Percentiles rank a stretch among this genome's conserved stretches.
These are phyloP conservation scores for Leishmania guyanensis DNA, from an alignment of 208 protist genomes.

Conservation along the genomic window DNA sequence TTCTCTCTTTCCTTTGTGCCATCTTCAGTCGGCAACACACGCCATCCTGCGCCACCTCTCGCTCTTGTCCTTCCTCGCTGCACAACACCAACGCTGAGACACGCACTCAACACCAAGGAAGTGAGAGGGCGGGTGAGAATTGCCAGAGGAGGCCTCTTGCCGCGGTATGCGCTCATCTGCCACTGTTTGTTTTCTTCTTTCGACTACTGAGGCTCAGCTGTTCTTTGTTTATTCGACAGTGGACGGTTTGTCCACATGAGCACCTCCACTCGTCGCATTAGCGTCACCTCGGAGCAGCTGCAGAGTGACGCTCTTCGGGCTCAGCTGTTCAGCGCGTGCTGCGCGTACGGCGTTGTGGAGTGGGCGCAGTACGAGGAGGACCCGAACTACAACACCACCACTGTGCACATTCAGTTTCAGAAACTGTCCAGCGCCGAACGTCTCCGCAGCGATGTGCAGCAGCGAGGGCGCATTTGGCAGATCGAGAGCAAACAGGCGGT, in stretches of 20 bases:
- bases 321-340: conserved; percentile 66
- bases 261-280: conserved; percentile 43
- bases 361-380: conserved; percentile 51
- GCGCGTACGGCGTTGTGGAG: conserved; percentile 71
- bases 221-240: neutral
- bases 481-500: conserved; percentile 43
- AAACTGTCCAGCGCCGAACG: conserved; percentile 63
- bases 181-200: neutral
- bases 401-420: conserved; percentile 72
- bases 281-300: conserved; percentile 52
- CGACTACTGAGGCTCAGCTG: neutral
- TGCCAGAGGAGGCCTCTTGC: neutral
- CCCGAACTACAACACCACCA: conserved; percentile 53
- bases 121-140: neutral
- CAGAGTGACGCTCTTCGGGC: conserved; percentile 42
- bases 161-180: neutral
- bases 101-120: neutral
- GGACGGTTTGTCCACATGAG: neutral
- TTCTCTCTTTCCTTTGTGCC: neutral
- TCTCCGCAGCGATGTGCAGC: conserved; percentile 47
- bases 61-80: neutral
- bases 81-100: neutral
- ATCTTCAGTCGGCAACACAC: neutral
- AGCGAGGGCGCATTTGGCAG: conserved; percentile 42
- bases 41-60: neutral